These are phyloP conservation scores for Cercospora zeae-maydis DNA, from an alignment of 2,329 filamentous ascomycete genomes.

Conservation along the genomic window DNA sequence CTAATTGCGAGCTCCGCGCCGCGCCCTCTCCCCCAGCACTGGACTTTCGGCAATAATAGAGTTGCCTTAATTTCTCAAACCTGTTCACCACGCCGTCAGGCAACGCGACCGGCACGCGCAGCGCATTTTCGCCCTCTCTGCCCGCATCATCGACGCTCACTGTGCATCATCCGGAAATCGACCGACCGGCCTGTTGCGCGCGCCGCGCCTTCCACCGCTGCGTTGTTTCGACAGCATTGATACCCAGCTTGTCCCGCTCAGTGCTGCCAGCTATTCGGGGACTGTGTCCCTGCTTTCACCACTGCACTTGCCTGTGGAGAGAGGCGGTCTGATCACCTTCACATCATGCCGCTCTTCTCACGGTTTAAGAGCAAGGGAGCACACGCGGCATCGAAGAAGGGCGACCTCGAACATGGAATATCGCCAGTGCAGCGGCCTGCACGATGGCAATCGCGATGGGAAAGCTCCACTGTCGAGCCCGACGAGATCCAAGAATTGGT, in stretches of 20 bases:
- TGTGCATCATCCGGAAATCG: background rate
- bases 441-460: conserved; percentile 81
- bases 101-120: conserved; percentile 8
- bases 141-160: background rate
- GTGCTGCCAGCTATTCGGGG: conserved; percentile 2
- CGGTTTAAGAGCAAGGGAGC: conserved; percentile 71
- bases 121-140: background rate
- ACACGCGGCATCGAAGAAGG: conserved; percentile 55
- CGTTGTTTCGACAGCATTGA: conserved; percentile 1
- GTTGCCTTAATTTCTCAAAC: background rate
- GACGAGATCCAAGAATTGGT: conserved; percentile 90
- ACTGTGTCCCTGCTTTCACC: conserved; percentile 2
- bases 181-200: background rate
- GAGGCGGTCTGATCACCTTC: background rate
- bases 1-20: background rate
- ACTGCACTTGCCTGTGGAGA: background rate
- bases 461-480: conserved; percentile 73
- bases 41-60: background rate
- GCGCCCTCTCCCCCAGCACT: background rate
- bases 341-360: conserved; percentile 56
- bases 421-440: conserved; percentile 61
- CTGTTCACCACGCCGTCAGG: background rate
- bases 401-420: conserved; percentile 21
- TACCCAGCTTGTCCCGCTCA: background rate
- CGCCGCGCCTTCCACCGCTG: background rate